Base-by-base conservation (phyloP, 495 filamentous ascomycete genomes). In the Penicillium samsonianum region DNA sequence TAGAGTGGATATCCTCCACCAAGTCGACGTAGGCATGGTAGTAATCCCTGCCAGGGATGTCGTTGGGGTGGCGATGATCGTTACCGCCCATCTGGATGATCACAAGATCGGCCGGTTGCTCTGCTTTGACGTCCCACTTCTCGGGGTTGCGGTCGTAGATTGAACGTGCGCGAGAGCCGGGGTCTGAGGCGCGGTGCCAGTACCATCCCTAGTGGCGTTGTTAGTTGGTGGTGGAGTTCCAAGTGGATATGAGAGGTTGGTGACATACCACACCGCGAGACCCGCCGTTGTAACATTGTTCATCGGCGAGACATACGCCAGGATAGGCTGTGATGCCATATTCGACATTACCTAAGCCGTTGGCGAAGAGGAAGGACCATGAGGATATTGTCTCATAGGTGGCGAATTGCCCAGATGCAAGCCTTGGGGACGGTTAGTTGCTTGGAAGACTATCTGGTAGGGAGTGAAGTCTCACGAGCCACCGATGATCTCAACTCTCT, bases 61-160 rank as follows among this genome's bases (percentile, higher is more conserved):
- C 82, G 65, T 88, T 89, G 16, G 69, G 68, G 1, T 73, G 57
- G 55, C 86, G 85, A 56, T 80, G 78, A 66, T 89, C 87, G 59
- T 89, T 89, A 17, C 84, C 87, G 25, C 85, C 86, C 40, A 90
- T 74, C 61, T 88, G 84, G 64, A 89, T 86, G 57, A 89, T 60
- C 12, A 87, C 86, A 9, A 90, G 73, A 60, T 88, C 86, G 4
- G 86, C 84, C 1, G 78, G 76, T n/a, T 77, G 80, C 50, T 84
- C 80, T 30, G 77, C 78, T 6, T 65, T 69, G 50, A 88, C 86
- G 59, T 86, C 79, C 82, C 82, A 89, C 0, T 74, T 65, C 55
- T 87, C 82, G 0, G 84, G 81, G 2, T 80, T 72, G 28, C 78
- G 74, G 55, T 80, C 83, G 60, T 79, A 83, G 11, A 82, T 76